Evolutionary conservation across 2,329 filamentous ascomycete species (phyloP), one percentile per base, ranked within the genome.

Genomic region (Hyphodiscus sp.): DNA sequence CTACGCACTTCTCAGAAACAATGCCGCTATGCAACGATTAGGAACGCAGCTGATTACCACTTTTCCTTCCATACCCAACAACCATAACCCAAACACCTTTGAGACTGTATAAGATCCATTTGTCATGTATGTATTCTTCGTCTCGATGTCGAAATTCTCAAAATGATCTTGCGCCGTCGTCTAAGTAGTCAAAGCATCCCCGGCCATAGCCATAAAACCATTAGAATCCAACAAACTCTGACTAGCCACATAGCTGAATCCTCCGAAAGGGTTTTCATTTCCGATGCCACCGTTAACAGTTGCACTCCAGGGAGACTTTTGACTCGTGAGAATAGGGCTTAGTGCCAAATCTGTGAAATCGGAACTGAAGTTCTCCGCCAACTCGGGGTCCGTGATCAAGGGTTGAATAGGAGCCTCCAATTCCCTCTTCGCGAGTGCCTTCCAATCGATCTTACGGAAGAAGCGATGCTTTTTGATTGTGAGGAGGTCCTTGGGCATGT

Each of bases 361-460:
- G n/a, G 78, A 76, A 0, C 88, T 82, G 71, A 99, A 99, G 73
- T 99, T 99, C 79, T 99, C 95, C 0, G 94, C 94, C 45, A 96
- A 77, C 69, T 95, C 91, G 0, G 94, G 94, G 65, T 99, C 91
- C 0, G 94, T 97, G 66, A 99, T 92, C 65, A 97, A 78, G 16
- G 94, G 94, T 67, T 87, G 83, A 63, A 99, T 97, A 0, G 94
- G 94, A 1, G 94, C 88, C 63, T 89, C 86, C 46, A 96, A 63
- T 70, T 96, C 89, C 38, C 92, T 81, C 26, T 81, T 83, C 58
- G 87, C 90, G 15, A 99, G 80, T 64, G 85, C 86, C 72, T 84
- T 86, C 94, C 94, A 99, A 73, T 99, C 86, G 65, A 99, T 95
- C 74, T 90, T 94, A 67, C 89, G 84, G 80, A 99, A 99, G 77